Conservation (phyloP, 208 protist genomes). For the Trypanosoma mega region DNA sequence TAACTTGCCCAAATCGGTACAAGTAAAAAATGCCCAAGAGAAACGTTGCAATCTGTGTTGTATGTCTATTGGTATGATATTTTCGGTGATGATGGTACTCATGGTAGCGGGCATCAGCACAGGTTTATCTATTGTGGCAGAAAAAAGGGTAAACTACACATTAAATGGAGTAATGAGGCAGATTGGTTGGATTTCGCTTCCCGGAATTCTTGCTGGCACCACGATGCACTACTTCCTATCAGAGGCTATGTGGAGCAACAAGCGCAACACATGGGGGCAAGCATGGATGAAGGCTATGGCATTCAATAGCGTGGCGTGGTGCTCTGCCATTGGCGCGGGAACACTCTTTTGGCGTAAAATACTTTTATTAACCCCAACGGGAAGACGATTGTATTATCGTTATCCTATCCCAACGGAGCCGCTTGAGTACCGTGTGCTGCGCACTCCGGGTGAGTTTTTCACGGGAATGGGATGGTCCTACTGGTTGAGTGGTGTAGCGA, state of each 20-base stretch:
- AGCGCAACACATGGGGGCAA: slow-evolving; percentile 80
- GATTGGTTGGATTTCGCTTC: slow-evolving; percentile 62
- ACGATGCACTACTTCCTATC: slow-evolving; percentile 83
- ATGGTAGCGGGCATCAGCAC: slow-evolving; percentile 48
- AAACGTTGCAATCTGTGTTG: slow-evolving; percentile 74
- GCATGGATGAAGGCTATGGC: slow-evolving; percentile 83
- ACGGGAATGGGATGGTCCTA: slow-evolving; percentile 86
- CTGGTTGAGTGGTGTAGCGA: slow-evolving; percentile 72
- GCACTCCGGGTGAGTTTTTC: slow-evolving; percentile 54
- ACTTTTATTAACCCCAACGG: slow-evolving; percentile 43
- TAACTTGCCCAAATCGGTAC: slow-evolving; percentile 29
- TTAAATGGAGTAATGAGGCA: slow-evolving; percentile 78
- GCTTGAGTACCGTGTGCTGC: slow-evolving; percentile 72
- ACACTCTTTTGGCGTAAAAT: slow-evolving; percentile 71
- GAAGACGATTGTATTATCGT: slow-evolving; percentile 71
- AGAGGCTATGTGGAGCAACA: slow-evolving; percentile 84
- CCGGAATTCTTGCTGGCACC: slow-evolving; percentile 59
- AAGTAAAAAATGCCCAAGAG: slow-evolving; percentile 28
- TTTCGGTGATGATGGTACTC: slow-evolving; percentile 48
- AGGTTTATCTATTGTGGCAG: slow-evolving; percentile 47
- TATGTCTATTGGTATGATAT: slow-evolving; percentile 61
- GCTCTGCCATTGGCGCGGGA: slow-evolving; percentile 38
- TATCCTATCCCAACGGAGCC: slow-evolving; percentile 73
- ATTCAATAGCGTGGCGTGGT: slow-evolving; percentile 68
- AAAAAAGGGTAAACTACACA: slow-evolving; percentile 78